A percentile compares a stretch with the other conserved stretches of the same genome.
phyloP scores from a whole-genome alignment of 2,329 filamentous ascomycete genomes.

The Coniochaeta hoffmannii region DNA sequence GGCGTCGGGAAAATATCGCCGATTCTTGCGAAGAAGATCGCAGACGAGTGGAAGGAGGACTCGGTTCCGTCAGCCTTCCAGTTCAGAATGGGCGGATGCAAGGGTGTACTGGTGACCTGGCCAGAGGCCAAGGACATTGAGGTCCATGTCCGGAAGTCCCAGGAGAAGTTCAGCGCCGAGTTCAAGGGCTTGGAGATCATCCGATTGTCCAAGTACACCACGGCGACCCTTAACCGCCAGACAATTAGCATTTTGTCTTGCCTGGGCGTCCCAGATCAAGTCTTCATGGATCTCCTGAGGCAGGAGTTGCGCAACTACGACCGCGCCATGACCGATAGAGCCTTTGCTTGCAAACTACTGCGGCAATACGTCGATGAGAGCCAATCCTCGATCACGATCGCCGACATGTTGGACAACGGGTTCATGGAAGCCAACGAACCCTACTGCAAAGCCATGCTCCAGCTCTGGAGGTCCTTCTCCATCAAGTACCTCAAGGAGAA shows the following conservation, averaged over 20 bases:
- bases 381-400: conserved; percentile 66
- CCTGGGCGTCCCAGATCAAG: conserved; percentile 60
- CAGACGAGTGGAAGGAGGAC: conserved; percentile 58
- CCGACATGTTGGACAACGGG: conserved; percentile 68
- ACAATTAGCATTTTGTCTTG: conserved; percentile 78
- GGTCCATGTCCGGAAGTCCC: conserved; percentile 74
- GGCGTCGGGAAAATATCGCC: conserved; percentile 88
- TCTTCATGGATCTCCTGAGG: conserved; percentile 62
- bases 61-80: conserved; percentile 76
- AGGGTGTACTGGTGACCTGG: conserved; percentile 78
- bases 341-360: conserved; percentile 59
- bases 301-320: conserved; percentile 63
- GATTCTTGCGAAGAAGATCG: conserved; percentile 67
- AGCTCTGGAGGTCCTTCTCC: conserved; percentile 82
- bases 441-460: conserved; percentile 71
- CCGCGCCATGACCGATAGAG: conserved; percentile 58
- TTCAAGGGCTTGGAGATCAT: conserved; percentile 79
- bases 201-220: conserved; percentile 66
- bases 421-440: conserved; percentile 73
- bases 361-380: conserved; percentile 78
- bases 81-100: conserved; percentile 86
- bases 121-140: conserved; percentile 58
- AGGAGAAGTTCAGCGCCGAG: conserved; percentile 73
- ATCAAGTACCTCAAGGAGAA: conserved; percentile 91
- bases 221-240: conserved; percentile 81